Evolutionary conservation across 2,329 filamentous ascomycete species (phyloP).

Genomic region (Neospermospora avenae): DNA sequence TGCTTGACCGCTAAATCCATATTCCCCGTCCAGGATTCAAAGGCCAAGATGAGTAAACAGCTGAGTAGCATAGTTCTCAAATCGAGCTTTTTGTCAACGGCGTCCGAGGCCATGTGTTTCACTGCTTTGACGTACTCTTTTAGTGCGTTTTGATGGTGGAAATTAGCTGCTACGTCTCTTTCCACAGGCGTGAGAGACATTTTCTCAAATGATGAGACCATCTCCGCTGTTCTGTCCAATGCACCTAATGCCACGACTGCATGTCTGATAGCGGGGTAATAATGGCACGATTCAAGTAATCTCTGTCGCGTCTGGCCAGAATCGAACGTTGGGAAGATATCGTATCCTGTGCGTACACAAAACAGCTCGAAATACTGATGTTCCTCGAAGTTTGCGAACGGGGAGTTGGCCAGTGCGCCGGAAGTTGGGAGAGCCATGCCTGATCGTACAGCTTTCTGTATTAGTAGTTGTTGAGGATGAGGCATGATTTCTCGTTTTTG

Average conservation of each 20-base stretch:
- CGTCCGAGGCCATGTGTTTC: conserved; percentile 21
- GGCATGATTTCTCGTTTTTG: conserved; percentile 9
- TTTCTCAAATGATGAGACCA: conserved; percentile 14
- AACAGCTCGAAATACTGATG: conserved; percentile 21
- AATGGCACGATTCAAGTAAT: conserved; percentile 22
- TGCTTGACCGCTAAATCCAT: conserved; percentile 22
- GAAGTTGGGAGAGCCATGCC: not conserved
- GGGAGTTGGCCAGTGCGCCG: conserved; percentile 6
- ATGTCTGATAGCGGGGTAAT: conserved; percentile 21
- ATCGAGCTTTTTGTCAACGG: conserved; percentile 38
- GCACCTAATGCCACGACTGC: conserved; percentile 25
- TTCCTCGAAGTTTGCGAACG: conserved; percentile 17
- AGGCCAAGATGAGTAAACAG: conserved; percentile 47
- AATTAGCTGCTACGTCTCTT: conserved; percentile 9
- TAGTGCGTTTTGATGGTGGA: conserved; percentile 22
- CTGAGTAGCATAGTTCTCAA: conserved; percentile 40
- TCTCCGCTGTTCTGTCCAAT: conserved; percentile 20
- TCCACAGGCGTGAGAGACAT: conserved; percentile 11
- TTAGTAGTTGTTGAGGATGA: not conserved
- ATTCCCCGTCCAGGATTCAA: conserved; percentile 50
- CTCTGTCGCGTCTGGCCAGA: conserved; percentile 17
- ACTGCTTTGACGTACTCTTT: conserved; percentile 21
- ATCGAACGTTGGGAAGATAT: conserved; percentile 20
- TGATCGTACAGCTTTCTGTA: not conserved
- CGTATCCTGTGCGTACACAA: conserved; percentile 17